Evolutionary conservation across 345 rosid species (phyloP).

Genomic region (Lumnitzera racemosa): DNA sequence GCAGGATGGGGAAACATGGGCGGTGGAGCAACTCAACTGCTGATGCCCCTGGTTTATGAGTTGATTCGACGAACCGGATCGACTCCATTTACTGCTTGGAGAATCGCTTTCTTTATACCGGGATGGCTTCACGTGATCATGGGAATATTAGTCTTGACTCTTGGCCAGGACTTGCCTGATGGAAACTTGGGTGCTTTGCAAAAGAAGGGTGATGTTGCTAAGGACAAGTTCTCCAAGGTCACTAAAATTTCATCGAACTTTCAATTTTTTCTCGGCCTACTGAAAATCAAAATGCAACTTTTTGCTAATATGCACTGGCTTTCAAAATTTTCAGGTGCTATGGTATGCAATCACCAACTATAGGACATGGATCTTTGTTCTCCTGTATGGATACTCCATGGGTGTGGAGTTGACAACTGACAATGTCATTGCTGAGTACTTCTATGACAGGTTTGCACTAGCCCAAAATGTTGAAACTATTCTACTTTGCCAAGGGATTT

Average conservation of each 20-base stretch:
- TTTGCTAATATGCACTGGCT: not conserved
- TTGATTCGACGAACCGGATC: conserved; percentile 41
- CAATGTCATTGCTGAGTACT: conserved; percentile 76
- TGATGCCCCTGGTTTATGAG: conserved; percentile 82
- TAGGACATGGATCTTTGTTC: conserved; percentile 84
- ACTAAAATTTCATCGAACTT: not conserved
- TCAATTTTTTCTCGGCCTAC: no score
- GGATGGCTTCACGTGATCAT: conserved; percentile 61
- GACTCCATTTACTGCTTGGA: conserved; percentile 82
- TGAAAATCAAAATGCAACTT: not conserved
- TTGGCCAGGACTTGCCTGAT: conserved; percentile 92
- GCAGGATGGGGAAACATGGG: conserved; percentile 99
- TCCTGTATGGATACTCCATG: conserved; percentile 83
- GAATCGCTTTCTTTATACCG: conserved; percentile 79
- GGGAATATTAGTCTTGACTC: conserved; percentile 67
- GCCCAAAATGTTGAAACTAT: no score
- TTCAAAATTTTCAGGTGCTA: conserved; percentile 38
- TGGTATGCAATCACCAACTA: conserved; percentile 82
- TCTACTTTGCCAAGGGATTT: not conserved
- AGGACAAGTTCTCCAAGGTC: conserved; percentile 77
- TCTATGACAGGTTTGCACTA: conserved; percentile 48
- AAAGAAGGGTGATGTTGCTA: conserved; percentile 65
- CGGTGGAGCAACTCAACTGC: conserved; percentile 77
- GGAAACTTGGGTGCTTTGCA: conserved; percentile 64
- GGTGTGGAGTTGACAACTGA: conserved; percentile 81